Evolutionary conservation across 2,329 filamentous ascomycete species (phyloP).

Genomic region (Basipetospora chlamydospora): DNA sequence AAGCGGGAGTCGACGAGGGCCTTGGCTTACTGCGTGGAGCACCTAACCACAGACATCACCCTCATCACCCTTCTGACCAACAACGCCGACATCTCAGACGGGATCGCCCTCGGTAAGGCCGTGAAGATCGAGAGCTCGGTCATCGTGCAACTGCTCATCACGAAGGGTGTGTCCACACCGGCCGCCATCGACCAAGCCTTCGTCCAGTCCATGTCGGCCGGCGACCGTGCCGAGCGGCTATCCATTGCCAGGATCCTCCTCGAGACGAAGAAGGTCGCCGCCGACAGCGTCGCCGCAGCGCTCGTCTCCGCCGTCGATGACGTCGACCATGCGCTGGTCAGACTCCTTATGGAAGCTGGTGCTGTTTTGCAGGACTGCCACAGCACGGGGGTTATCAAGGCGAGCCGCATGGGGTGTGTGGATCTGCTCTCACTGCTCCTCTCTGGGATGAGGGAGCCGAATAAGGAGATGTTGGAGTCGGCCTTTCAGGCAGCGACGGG

Average conservation of each 20-base stretch:
- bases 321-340: constrained; percentile 35
- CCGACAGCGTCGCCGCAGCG: constrained; percentile 30
- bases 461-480: constrained; percentile 27
- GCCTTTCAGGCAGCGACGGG: constrained; percentile 42
- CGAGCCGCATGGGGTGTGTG: constrained; percentile 33
- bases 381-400: constrained; percentile 39
- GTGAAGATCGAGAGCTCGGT: constrained; percentile 29
- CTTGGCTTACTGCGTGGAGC: constrained; percentile 32
- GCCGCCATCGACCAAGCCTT: constrained; percentile 25
- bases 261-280: constrained; percentile 29
- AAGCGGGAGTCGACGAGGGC: constrained; percentile 34
- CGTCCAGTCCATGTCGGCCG: constrained; percentile 17
- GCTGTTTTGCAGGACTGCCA: constrained; percentile 34
- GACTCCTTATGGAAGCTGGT: constrained; percentile 34
- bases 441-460: constrained; percentile 21
- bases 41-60: constrained; percentile 31
- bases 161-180: constrained; percentile 23
- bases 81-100: constrained; percentile 34
- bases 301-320: constrained; percentile 36
- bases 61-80: constrained; percentile 29
- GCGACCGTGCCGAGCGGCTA: constrained; percentile 24
- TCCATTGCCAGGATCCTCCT: constrained; percentile 30
- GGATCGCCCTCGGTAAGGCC: constrained; percentile 30
- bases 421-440: constrained; percentile 37
- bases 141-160: constrained; percentile 32